A percentile compares a stretch with the other conserved stretches of the same genome.
Evolutionary conservation across 1,284 basidiomycete genomes (phyloP).

Genomic region (Lentinula novae-zelandiae): DNA sequence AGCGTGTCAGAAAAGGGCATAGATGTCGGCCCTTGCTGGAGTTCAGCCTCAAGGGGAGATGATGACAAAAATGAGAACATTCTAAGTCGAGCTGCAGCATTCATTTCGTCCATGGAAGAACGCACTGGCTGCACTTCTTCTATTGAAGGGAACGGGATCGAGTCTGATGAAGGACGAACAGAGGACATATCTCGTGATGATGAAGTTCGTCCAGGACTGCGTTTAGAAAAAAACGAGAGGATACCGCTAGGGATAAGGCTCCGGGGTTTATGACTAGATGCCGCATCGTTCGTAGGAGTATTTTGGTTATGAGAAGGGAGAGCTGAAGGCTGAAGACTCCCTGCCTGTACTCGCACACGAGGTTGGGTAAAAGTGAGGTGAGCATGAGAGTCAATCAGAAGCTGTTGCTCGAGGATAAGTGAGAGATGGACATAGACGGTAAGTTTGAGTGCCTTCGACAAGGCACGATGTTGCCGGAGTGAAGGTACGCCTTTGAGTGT

Average conservation of each 20-base stretch:
- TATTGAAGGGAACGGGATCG: background rate
- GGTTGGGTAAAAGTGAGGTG: constrained; percentile 35
- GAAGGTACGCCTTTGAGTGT: constrained; percentile 43
- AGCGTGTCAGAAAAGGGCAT: background rate
- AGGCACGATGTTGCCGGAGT: constrained; percentile 35
- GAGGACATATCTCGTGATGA: background rate
- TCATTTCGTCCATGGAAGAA: background rate
- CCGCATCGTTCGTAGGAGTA: background rate
- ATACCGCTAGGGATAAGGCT: constrained; percentile 23
- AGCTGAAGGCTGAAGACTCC: background rate
- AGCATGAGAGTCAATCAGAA: constrained; percentile 49
- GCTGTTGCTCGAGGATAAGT: constrained; percentile 56
- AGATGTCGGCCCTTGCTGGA: background rate
- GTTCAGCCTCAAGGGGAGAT: constrained; percentile 22
- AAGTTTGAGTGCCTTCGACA: constrained; percentile 49
- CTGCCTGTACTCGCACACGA: constrained; percentile 18
- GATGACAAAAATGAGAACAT: constrained; percentile 32
- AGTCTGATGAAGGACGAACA: constrained; percentile 3
- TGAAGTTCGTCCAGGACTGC: constrained; percentile 8
- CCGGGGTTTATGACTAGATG: background rate
- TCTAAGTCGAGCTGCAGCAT: background rate
- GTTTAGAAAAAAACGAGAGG: constrained; percentile 26
- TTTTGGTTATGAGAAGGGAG: background rate
- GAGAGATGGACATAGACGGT: constrained; percentile 56
- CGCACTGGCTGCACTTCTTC: background rate